A percentile compares a stretch with the other conserved stretches of the same genome.
Conservation (phyloP, 2,329 filamentous ascomycete species). For the Ampelomyces quisqualis region DNA sequence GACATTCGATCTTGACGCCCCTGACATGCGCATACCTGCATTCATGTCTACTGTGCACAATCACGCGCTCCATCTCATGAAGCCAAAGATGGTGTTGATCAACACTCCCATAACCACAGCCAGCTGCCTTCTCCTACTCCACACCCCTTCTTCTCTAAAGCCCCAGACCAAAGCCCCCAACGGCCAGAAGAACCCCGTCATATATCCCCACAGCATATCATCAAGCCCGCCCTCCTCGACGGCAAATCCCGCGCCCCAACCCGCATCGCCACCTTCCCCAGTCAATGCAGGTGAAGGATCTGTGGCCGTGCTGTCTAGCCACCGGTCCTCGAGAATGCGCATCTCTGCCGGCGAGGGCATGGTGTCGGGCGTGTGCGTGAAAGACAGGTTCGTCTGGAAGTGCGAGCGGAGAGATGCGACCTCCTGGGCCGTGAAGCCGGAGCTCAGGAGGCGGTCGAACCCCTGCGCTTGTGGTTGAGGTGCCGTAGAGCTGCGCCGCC, state of each 20-base stretch:
- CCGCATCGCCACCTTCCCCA: slow-evolving; percentile 43
- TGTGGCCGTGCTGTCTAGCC: slow-evolving; percentile 70
- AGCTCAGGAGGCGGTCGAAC: slow-evolving; percentile 80
- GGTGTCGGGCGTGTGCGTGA: slow-evolving; percentile 81
- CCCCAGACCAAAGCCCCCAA: slow-evolving; percentile 83
- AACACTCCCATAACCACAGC: slow-evolving; percentile 83
- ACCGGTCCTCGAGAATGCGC: slow-evolving; percentile 79
- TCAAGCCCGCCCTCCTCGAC: slow-evolving; percentile 68
- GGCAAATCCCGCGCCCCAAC: slow-evolving; percentile 55
- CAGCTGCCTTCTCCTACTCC: slow-evolving; percentile 78
- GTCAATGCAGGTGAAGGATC: slow-evolving; percentile 43
- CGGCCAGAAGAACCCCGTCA: slow-evolving; percentile 95
- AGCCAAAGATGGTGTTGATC: slow-evolving; percentile 74
- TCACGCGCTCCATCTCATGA: slow-evolving; percentile 59
- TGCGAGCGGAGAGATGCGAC: slow-evolving; percentile 83
- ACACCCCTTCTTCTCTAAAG: slow-evolving; percentile 82
- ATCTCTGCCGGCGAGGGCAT: slow-evolving; percentile 79
- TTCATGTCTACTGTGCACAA: background rate
- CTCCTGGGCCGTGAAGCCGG: slow-evolving; percentile 81
- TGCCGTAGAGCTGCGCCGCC: slow-evolving; percentile 45
- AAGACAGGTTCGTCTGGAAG: slow-evolving; percentile 80
- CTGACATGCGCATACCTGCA: background rate
- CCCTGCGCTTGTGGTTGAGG: slow-evolving; percentile 73
- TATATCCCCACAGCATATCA: slow-evolving; percentile 81
- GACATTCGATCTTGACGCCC: too few species aligned